A percentile compares a stretch with the other conserved stretches of the same genome.
Evolutionary conservation across 257 asterid genomes (phyloP).

Genomic region (Przewalskia tangutica): DNA sequence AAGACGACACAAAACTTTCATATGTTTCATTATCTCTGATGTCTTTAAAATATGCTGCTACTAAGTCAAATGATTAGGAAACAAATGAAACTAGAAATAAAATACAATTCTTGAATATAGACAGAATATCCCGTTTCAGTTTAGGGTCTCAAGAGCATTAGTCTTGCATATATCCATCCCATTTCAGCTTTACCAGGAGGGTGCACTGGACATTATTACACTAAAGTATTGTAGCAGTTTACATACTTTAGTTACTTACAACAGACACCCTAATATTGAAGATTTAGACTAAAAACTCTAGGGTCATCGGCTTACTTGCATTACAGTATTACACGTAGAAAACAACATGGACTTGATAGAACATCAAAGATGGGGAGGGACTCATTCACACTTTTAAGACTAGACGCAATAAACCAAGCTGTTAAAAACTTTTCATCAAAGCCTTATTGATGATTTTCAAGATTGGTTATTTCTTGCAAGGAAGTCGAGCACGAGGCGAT

Average conservation of each 20-base stretch:
- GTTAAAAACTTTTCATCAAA: background rate
- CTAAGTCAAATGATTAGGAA: background rate
- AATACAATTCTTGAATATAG: background rate
- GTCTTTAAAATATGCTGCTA: background rate
- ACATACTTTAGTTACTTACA: no score
- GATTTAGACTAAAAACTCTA: background rate
- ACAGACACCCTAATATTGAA: background rate
- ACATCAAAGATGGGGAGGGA: background rate
- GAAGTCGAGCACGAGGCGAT: constrained; percentile 33
- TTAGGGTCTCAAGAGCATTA: background rate
- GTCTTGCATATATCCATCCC: background rate
- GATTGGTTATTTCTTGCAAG: constrained; percentile 18
- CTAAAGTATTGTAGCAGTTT: background rate
- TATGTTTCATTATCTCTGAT: background rate
- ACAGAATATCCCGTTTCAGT: background rate
- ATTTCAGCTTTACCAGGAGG: background rate
- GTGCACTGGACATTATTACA: background rate
- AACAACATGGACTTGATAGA: background rate
- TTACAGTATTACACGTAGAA: background rate
- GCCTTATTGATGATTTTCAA: background rate
- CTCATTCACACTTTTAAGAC: background rate
- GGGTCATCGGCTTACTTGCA: background rate
- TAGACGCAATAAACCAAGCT: background rate
- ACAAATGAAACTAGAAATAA: background rate
- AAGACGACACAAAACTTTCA: background rate